Percentiles rank a stretch among this genome's conserved stretches.
These are phyloP conservation scores for Rhododendron kiyosumense DNA, from an alignment of 148 eudicot genomes.

Conservation along the genomic window DNA sequence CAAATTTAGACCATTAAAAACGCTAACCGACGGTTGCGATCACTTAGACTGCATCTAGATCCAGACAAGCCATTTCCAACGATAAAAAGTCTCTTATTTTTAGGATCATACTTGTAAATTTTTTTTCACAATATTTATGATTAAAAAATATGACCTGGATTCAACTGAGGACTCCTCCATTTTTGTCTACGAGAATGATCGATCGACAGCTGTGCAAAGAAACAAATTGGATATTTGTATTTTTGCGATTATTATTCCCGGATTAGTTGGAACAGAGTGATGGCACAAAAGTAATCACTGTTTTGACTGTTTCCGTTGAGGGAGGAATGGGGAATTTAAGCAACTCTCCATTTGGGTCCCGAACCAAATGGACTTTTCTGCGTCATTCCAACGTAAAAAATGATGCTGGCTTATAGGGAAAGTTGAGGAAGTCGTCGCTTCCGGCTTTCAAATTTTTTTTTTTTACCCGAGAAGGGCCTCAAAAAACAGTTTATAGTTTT, in stretches of 20 bases:
- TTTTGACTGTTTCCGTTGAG: not conserved
- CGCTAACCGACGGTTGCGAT: too few relatives aligned
- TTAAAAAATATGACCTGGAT: not conserved
- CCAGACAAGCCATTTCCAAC: too few relatives aligned
- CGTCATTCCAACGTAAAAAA: not conserved
- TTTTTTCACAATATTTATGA: not conserved
- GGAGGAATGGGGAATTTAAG: not conserved
- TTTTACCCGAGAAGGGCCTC: accelerated
- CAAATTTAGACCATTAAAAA: too few relatives aligned
- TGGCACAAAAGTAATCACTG: not conserved
- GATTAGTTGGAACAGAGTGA: not conserved
- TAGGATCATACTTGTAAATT: not conserved
- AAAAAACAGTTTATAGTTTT: too few relatives aligned
- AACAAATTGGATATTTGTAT: not conserved
- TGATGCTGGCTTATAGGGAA: not conserved
- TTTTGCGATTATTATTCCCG: not conserved
- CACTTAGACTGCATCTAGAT: too few relatives aligned
- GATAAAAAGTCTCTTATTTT: not conserved
- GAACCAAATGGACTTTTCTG: not conserved
- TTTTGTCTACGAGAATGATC: not conserved
- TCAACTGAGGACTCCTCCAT: not conserved
- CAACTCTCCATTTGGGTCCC: not conserved
- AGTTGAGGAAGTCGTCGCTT: too few relatives aligned
- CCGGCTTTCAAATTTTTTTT: too few relatives aligned
- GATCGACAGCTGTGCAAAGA: not conserved